Base-by-base conservation (phyloP, 2,329 filamentous ascomycete species). In the Fusarium pilosicola region DNA sequence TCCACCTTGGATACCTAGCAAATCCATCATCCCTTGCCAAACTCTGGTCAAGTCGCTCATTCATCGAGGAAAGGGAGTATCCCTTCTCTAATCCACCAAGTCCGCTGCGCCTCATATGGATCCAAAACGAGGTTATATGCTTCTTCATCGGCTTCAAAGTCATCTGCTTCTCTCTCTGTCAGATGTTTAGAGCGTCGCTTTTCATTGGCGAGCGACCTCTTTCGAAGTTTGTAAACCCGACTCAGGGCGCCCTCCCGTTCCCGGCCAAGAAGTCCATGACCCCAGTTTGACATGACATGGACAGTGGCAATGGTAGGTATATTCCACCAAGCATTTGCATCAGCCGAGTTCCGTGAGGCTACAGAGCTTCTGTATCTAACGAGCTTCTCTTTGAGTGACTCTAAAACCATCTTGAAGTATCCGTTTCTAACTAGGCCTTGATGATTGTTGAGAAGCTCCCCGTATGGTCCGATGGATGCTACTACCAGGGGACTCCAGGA, bases 171-270 rank as follows among this genome's bases (percentile, higher is more conserved):
- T 7, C 14, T 12, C 1, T 34, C 5, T 7, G 2, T 1, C 5
- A 22, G 6, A n/a, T 2, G 13, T 0, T n/a, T 9, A 12, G 9
- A 8, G 2, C 4, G 7, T 22, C 55, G n/a, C 26, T 58, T 22
- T 22, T 18, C 4, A 7, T 46, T 5, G 1, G 14, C 28, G 10
- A 36, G 18, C 55, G 18, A 58, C 28, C 11, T 20, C 18, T 46
- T 17, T 46, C 55, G 55, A 34, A 22, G 30, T 5, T 9, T 0
- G 2, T 22, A 46, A 18, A 28, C 18, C 18, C 8, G n/a, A 12
- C 28, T 22, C 28, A 58, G 2, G 1, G 41, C 18, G 1, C 18
- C 12, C n/a, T 15, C 12, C 2, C 41, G 55, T 10, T 18, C n/a
- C 2, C 7, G 13, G 1, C 13, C 28, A n/a, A 58, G n/a, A 18